These are phyloP conservation scores for Dothideomycetes sp. DNA, from an alignment of 2,329 filamentous ascomycete species.

Conservation along the genomic window DNA sequence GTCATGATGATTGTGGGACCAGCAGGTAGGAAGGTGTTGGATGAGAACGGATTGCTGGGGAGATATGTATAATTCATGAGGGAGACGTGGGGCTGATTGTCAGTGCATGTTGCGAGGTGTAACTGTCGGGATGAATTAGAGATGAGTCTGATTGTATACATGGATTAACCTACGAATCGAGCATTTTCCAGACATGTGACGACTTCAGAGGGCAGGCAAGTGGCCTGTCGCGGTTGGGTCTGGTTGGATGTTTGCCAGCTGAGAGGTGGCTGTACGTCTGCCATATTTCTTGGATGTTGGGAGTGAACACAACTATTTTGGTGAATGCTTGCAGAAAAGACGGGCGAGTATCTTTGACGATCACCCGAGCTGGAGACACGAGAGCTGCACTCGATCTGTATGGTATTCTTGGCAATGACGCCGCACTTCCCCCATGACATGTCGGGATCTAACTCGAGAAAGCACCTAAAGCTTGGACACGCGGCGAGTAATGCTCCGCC, in stretches of 20 bases:
- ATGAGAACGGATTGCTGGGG: conserved; percentile 41
- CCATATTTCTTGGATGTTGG: conserved; percentile 12
- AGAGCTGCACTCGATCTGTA: background rate
- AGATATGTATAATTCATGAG: conserved; percentile 99
- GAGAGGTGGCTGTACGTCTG: conserved; percentile 16
- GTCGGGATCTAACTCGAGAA: too few species aligned
- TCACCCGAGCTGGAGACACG: too few species aligned
- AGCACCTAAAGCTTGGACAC: background rate
- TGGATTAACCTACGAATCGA: conserved; percentile 57
- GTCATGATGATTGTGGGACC: conserved; percentile 73
- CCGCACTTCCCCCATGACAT: too few species aligned
- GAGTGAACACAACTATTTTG: background rate
- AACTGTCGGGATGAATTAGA: conserved; percentile 46
- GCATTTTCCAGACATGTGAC: conserved; percentile 87
- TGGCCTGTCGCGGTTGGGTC: conserved; percentile 58
- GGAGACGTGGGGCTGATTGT: conserved; percentile 79
- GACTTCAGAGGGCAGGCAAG: conserved; percentile 69
- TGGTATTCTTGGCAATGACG: background rate
- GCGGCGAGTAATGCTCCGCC: background rate
- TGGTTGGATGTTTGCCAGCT: conserved; percentile 46
- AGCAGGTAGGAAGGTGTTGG: conserved; percentile 41
- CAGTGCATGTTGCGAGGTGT: conserved; percentile 82
- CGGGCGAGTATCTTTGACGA: too few species aligned
- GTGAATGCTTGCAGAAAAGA: background rate
- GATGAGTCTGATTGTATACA: conserved; percentile 7